phyloP scores from a whole-genome alignment of 2,329 filamentous ascomycete species.

The Talaromyces funiculosus region DNA sequence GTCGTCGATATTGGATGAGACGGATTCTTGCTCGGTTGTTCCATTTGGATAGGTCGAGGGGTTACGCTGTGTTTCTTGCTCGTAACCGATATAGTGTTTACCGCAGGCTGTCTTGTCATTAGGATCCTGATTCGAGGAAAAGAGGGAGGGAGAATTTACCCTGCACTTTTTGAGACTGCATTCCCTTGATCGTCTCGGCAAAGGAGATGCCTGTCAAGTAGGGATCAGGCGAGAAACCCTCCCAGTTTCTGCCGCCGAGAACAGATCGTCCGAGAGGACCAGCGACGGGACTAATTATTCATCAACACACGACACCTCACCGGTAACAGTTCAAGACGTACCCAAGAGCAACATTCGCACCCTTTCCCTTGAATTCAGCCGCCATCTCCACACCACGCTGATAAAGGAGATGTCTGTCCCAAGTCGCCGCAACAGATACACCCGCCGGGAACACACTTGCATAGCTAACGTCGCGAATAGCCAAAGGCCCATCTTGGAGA shows the following conservation, averaged over 20 bases:
- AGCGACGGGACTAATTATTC: slow-evolving; percentile 9
- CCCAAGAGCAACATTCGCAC: slow-evolving; percentile 40
- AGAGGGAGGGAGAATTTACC: slow-evolving; percentile 26
- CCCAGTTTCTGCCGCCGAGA: slow-evolving; percentile 40
- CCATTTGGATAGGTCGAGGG: slow-evolving; percentile 34
- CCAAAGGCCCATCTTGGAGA: slow-evolving; percentile 40
- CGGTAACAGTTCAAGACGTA: slow-evolving; percentile 20
- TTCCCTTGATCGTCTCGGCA: slow-evolving; percentile 36
- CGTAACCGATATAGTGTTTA: slow-evolving; percentile 56
- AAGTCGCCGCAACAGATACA: slow-evolving; percentile 61
- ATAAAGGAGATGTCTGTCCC: slow-evolving; percentile 53
- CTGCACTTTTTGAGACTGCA: slow-evolving; percentile 50
- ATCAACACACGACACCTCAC: neutral
- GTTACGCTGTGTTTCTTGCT: slow-evolving; percentile 64
- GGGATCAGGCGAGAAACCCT: slow-evolving; percentile 42
- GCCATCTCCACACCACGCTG: slow-evolving; percentile 51
- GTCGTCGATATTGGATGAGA: slow-evolving; percentile 58
- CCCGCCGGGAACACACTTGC: slow-evolving; percentile 69
- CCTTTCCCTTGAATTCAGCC: slow-evolving; percentile 40
- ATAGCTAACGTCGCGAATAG: slow-evolving; percentile 62
- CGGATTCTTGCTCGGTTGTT: slow-evolving; percentile 36
- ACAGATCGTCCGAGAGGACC: slow-evolving; percentile 39
- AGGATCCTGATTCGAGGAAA: slow-evolving; percentile 42
- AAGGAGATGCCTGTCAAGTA: slow-evolving; percentile 39
- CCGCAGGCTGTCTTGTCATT: slow-evolving; percentile 33